Percentiles rank a stretch among this genome's conserved stretches.
phyloP scores from a whole-genome alignment of 1,139 yeast species.

The Arxiozyma heterogenica region DNA sequence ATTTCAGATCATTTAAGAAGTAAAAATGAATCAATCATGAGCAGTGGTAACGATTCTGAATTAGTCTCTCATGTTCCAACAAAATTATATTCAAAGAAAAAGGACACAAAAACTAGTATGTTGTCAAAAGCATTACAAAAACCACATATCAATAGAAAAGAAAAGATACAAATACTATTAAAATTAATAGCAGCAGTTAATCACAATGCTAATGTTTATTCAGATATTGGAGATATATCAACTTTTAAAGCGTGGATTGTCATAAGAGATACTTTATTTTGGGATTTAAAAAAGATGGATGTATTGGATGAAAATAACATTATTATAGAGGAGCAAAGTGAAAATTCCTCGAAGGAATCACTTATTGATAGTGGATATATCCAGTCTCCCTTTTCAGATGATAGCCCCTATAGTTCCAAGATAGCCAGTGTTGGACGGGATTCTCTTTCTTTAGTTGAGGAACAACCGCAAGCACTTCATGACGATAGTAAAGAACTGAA shows the following conservation, averaged over 20 bases:
- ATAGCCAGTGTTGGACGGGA: constrained; percentile 3
- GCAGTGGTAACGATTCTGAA: not conserved
- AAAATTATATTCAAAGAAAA: not conserved
- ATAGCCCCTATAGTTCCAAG: constrained; percentile 4
- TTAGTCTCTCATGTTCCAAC: not conserved
- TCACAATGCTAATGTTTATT: constrained; percentile 29
- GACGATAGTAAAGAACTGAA: constrained; percentile 2
- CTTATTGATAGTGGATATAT: not conserved
- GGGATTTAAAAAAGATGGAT: constrained; percentile 24
- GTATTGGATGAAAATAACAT: constrained; percentile 1
- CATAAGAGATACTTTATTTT: constrained; percentile 27
- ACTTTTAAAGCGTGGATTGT: constrained; percentile 29
- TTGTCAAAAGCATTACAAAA: constrained; percentile 7
- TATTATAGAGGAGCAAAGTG: not conserved
- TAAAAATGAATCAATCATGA: not conserved
- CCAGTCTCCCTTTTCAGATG: not conserved
- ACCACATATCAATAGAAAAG: constrained; percentile 8
- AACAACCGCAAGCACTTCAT: constrained; percentile 9
- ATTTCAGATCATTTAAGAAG: not conserved
- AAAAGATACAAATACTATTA: constrained; percentile 16
- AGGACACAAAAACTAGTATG: constrained; percentile 8
- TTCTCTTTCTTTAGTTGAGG: constrained; percentile 7
- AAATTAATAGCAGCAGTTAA: constrained; percentile 25
- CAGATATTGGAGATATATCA: constrained; percentile 24
- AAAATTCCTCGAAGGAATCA: not conserved